Evolutionary conservation across 345 rosid species (phyloP), one percentile per base, ranked within the genome.

Genomic region (Dovyalis caffra): DNA sequence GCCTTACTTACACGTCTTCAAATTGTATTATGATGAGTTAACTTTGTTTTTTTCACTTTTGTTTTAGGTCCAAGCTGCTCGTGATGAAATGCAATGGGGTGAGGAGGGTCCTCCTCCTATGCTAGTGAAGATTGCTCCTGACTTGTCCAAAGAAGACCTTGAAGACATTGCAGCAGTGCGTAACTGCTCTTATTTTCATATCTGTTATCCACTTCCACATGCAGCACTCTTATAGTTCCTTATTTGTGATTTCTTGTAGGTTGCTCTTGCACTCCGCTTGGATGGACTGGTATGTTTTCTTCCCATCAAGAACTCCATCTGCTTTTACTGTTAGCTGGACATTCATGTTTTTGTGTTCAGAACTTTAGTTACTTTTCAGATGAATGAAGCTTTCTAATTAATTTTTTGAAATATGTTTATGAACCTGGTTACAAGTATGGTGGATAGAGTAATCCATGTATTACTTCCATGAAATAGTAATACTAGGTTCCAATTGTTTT

Each of bases 61-160:
- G 18, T 23, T 74, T 21, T 77, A 91, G 96, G 85, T 95, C 76
- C 99, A 93, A 90, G 99, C 99, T 86, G 99, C 99, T 66, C 89
- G 98, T 63, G 99, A 95, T 91, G 99, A 95, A 87, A 95, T 95
- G 99, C 98, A 95, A 74, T 95, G 99, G 99, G 99, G 93, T 67
- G 99, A 93, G 83, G 99, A 91, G 51, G 98, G 98, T 43, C 98
- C 98, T 35, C 99, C 98, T 81, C 99, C 98, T 65, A 80, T 95
- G 81, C 92, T 95, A 71, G 97, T 95, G 43, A 95, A 95, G 83
- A 93, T 95, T 79, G 98, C 98, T 78, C 99, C 99, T 61, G 98
- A 95, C 86, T 82, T 95, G 76, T 90, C 98, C 1, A 87, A 82
- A 79, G 99, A 91, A 85, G 99, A 95, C 86, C 97, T 93, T 58